These are phyloP conservation scores for Talaromyces sp. DNA, from an alignment of 2,329 filamentous ascomycete genomes.

Conservation along the genomic window DNA sequence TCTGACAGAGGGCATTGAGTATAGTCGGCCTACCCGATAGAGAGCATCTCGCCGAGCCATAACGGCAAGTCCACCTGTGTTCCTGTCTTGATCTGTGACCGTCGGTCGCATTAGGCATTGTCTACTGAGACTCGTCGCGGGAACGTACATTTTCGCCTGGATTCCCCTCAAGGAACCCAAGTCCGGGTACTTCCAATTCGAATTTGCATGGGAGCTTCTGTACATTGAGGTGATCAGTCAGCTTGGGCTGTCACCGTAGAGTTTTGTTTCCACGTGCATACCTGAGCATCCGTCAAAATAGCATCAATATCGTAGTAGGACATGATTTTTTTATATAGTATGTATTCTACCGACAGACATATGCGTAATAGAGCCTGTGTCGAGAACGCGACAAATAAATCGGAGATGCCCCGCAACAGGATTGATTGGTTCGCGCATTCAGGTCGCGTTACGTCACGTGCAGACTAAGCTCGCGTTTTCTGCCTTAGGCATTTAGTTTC, in stretches of 20 bases:
- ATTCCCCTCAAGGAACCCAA: conserved; percentile 87
- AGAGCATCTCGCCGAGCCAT: conserved; percentile 91
- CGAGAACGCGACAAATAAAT: background rate
- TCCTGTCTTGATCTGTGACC: conserved; percentile 68
- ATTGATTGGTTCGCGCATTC: background rate
- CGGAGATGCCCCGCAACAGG: background rate
- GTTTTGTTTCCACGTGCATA: conserved; percentile 19
- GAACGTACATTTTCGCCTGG: conserved; percentile 55
- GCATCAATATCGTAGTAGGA: conserved; percentile 49
- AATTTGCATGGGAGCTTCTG: conserved; percentile 96
- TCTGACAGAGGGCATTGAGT: background rate
- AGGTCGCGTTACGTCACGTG: background rate
- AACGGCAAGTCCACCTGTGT: conserved; percentile 80
- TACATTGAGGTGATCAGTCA: background rate
- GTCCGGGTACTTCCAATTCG: conserved; percentile 78
- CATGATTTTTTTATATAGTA: conserved; percentile 25
- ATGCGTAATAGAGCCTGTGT: no score
- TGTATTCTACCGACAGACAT: no score
- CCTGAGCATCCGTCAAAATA: conserved; percentile 46
- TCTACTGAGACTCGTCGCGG: no score
- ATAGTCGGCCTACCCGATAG: conserved; percentile 41
- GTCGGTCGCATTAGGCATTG: background rate
- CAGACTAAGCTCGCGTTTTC: background rate
- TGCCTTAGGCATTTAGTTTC: background rate
- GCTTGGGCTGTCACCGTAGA: background rate